Conservation (phyloP, 148 eudicot genomes). For the Silene uniflora region DNA sequence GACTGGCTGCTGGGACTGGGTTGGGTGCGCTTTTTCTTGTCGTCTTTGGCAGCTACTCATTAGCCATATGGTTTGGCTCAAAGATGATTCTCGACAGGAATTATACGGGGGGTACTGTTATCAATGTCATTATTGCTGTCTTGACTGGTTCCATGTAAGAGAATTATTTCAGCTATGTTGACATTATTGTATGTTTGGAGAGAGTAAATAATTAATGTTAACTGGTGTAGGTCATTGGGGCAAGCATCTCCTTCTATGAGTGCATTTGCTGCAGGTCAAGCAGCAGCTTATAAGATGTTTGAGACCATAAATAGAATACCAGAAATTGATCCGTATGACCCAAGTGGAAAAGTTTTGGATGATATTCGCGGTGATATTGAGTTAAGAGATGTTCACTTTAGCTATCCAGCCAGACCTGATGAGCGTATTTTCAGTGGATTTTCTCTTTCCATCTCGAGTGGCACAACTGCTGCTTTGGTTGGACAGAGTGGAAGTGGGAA, state of each 20-base stretch:
- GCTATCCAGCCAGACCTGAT: slow-evolving; percentile 59
- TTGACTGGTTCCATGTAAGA: slow-evolving; percentile 60
- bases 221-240: background rate
- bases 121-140: slow-evolving; percentile 53
- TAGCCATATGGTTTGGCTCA: slow-evolving; percentile 68
- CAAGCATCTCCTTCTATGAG: background rate
- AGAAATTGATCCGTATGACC: slow-evolving; percentile 48
- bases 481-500: slow-evolving; percentile 78
- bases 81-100: slow-evolving; percentile 45
- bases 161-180: background rate
- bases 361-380: slow-evolving; percentile 30
- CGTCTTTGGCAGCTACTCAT: slow-evolving; percentile 37
- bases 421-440: slow-evolving; percentile 52
- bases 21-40: slow-evolving; percentile 37
- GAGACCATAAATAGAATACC: slow-evolving; percentile 59
- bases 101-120: slow-evolving; percentile 48
- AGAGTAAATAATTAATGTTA: no score
- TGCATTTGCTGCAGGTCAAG: background rate
- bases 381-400: slow-evolving; percentile 47
- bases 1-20: slow-evolving; percentile 48
- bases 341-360: slow-evolving; percentile 42
- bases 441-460: slow-evolving; percentile 46
- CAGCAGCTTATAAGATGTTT: slow-evolving; percentile 21
- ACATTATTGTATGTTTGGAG: no score
- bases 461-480: slow-evolving; percentile 63